phyloP scores from a whole-genome alignment of 1,284 basidiomycete species.

The Cutaneotrichosporon sp. region DNA sequence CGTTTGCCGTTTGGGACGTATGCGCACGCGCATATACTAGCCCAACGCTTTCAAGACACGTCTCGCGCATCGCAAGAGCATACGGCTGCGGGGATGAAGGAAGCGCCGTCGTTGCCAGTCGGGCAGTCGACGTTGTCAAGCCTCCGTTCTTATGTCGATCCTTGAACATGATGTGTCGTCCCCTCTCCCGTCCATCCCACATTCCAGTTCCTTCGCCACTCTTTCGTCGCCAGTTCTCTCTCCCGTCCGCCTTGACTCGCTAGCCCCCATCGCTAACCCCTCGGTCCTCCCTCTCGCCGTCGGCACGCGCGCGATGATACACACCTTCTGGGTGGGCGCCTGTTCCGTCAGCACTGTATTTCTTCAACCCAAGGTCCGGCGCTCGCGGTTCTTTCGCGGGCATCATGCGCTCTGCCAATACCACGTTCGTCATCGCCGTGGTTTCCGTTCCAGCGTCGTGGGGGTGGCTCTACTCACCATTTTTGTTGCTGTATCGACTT shows the following conservation, averaged over 20 bases:
- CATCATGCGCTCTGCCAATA: neutral
- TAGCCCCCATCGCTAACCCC: neutral
- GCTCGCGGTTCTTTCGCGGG: neutral
- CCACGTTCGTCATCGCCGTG: neutral
- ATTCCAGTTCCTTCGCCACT: neutral
- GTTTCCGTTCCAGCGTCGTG: neutral
- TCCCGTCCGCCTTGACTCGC: neutral
- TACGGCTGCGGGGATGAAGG: neutral
- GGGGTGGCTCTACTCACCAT: constrained; percentile 13
- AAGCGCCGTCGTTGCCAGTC: neutral
- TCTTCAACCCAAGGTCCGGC: neutral
- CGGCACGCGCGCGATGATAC: constrained; percentile 7
- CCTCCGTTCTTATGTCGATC: neutral
- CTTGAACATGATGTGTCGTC: neutral
- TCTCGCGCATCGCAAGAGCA: neutral
- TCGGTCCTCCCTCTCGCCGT: neutral
- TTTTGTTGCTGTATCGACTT: constrained; percentile 16
- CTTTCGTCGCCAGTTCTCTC: too few relatives aligned
- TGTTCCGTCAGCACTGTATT: constrained; percentile 12
- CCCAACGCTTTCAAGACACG: too few relatives aligned
- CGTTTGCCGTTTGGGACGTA: too few relatives aligned
- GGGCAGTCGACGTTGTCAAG: neutral
- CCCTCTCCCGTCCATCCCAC: neutral
- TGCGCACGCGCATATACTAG: too few relatives aligned
- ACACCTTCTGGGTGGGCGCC: constrained; percentile 25